These are phyloP conservation scores for Globomyces sp. DNA, from an alignment of 371 early-diverging fungal species.

Conservation along the genomic window DNA sequence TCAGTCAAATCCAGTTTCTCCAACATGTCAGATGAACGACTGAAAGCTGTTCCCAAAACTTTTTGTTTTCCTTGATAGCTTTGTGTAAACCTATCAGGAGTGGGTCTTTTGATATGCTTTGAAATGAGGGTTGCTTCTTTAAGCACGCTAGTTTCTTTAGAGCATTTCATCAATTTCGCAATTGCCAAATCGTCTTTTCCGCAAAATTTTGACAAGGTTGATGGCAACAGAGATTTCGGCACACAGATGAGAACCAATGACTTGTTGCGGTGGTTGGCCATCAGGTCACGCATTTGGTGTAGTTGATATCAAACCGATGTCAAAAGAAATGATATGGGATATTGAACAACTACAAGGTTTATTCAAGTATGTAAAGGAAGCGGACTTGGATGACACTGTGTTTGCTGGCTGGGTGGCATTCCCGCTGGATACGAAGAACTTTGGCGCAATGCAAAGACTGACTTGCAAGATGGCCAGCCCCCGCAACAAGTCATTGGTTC, in stretches of 20 bases:
- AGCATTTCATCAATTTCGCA: background rate
- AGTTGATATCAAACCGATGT: background rate
- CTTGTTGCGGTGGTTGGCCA: background rate
- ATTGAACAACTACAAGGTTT: background rate
- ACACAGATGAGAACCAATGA: slow-evolving; percentile 12
- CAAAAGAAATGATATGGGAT: background rate
- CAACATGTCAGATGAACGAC: slow-evolving; percentile 56
- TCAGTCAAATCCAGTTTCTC: slow-evolving; percentile 71
- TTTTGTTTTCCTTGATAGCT: slow-evolving; percentile 45
- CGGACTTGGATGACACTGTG: slow-evolving; percentile 12
- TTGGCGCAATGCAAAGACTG: slow-evolving; percentile 5
- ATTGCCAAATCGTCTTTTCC: background rate
- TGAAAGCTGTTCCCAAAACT: slow-evolving; percentile 74
- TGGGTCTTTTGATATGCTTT: slow-evolving; percentile 1
- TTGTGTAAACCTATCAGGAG: too few relatives aligned
- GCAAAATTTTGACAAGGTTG: background rate
- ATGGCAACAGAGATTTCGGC: slow-evolving; percentile 12
- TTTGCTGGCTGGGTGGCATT: slow-evolving; percentile 21
- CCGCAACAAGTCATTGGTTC: background rate
- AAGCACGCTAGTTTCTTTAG: too few relatives aligned
- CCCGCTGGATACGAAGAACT: slow-evolving; percentile 10
- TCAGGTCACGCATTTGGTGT: too few relatives aligned
- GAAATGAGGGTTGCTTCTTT: too few relatives aligned
- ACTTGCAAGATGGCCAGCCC: slow-evolving; percentile 5
- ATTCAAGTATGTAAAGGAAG: slow-evolving; percentile 2